Evolutionary conservation across 1,284 basidiomycete species (phyloP).

Genomic region (Porodaedalea pini): DNA sequence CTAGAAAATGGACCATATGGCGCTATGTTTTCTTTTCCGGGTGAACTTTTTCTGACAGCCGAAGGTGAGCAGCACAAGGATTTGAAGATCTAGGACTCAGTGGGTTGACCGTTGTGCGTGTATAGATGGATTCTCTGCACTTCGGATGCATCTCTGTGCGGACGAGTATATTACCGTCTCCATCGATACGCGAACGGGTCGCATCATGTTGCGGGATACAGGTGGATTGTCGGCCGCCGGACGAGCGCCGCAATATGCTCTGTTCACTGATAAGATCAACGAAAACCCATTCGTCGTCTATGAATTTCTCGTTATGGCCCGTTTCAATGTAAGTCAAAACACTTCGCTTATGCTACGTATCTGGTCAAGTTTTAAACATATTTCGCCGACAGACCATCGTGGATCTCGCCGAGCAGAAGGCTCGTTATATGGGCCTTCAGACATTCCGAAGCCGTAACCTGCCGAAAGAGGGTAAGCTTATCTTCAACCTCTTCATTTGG

Average conservation of each 20-base stretch:
- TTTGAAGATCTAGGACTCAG: conserved; percentile 9
- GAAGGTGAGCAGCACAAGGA: conserved; percentile 42
- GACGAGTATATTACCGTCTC: conserved; percentile 69
- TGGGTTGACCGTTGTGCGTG: not conserved
- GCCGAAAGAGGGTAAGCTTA: conserved; percentile 46
- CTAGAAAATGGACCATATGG: conserved; percentile 47
- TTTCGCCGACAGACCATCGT: conserved; percentile 56
- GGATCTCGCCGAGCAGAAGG: conserved; percentile 72
- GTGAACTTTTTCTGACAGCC: conserved; percentile 48
- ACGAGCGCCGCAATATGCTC: conserved; percentile 57
- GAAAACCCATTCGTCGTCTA: conserved; percentile 55
- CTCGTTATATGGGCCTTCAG: conserved; percentile 68
- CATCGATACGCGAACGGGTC: conserved; percentile 70
- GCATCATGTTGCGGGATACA: conserved; percentile 64
- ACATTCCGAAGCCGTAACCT: conserved; percentile 69
- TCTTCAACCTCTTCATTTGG: not conserved
- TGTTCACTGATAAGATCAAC: conserved; percentile 57
- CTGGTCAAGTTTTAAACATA: conserved; percentile 4
- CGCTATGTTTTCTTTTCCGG: conserved; percentile 57
- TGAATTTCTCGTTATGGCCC: conserved; percentile 48
- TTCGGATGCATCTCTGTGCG: conserved; percentile 65
- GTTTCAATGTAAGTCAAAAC: conserved; percentile 49
- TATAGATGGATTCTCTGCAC: conserved; percentile 50
- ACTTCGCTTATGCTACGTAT: not conserved
- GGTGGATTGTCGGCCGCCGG: conserved; percentile 71